Conservation (phyloP, 2,329 filamentous ascomycete species). For the Microdochium trichocladiopsis region DNA sequence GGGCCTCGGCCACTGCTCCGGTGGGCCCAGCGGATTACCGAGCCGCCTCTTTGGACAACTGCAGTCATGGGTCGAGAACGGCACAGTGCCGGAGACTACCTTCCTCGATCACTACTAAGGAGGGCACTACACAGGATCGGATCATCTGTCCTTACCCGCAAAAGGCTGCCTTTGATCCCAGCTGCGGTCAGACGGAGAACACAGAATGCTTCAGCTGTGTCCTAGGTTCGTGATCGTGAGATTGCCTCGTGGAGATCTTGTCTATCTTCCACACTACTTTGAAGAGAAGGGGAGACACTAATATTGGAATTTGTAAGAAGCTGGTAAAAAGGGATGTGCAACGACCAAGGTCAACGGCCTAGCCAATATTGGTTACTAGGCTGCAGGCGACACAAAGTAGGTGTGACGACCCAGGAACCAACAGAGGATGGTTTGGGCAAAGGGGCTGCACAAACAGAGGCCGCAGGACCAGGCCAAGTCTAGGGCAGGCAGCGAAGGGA, state of each 20-base stretch:
- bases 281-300: neutral
- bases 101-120: neutral
- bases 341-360: neutral
- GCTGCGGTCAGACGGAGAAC: neutral
- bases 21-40: constrained; percentile 17
- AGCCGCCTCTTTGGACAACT: constrained; percentile 15
- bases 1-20: constrained; percentile 22
- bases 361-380: neutral
- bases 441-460: neutral
- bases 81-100: constrained; percentile 12
- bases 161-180: neutral
- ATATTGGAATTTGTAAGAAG: neutral
- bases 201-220: neutral
- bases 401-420: neutral
- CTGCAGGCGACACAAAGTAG: neutral
- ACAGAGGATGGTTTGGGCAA: neutral
- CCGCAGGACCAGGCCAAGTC: constrained; percentile 1
- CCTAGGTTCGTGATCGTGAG: neutral
- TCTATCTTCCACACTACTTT: neutral
- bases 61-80: constrained; percentile 21
- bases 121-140: neutral
- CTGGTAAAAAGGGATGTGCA: neutral
- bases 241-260: neutral
- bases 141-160: neutral
- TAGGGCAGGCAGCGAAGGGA: neutral